These are phyloP conservation scores for Evansstolkia leycettana DNA, from an alignment of 495 filamentous ascomycete species.

Conservation along the genomic window DNA sequence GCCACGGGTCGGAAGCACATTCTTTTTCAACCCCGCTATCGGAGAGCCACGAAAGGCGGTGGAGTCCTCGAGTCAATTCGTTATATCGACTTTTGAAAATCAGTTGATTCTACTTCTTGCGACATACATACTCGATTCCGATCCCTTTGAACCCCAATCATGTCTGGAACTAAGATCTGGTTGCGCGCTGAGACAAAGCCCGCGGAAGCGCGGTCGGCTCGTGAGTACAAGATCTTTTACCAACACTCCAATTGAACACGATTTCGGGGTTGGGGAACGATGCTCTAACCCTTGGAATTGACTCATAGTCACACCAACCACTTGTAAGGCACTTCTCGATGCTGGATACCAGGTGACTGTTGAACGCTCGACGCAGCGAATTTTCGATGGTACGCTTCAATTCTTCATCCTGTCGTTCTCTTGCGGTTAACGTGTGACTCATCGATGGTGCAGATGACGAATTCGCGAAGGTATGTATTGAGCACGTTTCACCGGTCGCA, in stretches of 20 bases:
- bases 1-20: background rate
- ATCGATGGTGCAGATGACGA: constrained; percentile 29
- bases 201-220: constrained; percentile 34
- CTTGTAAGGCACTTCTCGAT: constrained; percentile 64
- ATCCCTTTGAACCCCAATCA: constrained; percentile 3
- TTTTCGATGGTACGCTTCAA: constrained; percentile 56
- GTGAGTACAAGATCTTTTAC: constrained; percentile 14
- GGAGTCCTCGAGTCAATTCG: too few species aligned
- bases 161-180: constrained; percentile 36
- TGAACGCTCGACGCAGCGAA: constrained; percentile 67
- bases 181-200: constrained; percentile 38
- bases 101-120: too few species aligned
- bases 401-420: background rate
- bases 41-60: background rate
- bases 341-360: constrained; percentile 77
- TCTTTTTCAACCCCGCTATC: constrained; percentile 1
- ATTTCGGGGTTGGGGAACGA: background rate
- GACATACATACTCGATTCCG: background rate
- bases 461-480: constrained; percentile 33
- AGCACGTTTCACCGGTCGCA: background rate
- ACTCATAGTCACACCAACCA: constrained; percentile 47
- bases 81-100: too few species aligned
- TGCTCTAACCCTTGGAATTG: constrained; percentile 4
- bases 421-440: constrained; percentile 2
- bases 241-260: background rate